Evolutionary conservation across 2,329 filamentous ascomycete genomes (phyloP).

Genomic region (Dothidotthia symphoricarpi): DNA sequence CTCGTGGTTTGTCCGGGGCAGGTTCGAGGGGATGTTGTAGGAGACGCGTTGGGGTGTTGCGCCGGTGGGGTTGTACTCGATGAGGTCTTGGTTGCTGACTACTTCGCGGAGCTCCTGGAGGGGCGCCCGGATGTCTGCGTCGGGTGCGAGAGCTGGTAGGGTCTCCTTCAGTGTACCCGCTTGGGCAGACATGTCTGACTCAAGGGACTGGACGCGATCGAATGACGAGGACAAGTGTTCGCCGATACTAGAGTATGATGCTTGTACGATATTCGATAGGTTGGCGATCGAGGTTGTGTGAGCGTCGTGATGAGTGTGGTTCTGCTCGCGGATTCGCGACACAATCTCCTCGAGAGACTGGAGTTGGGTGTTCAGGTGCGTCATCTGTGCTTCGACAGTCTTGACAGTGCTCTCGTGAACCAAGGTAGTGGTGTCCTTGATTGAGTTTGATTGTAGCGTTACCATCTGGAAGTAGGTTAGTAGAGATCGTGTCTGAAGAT

Average conservation of each 20-base stretch:
- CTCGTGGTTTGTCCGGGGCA: conserved; percentile 72
- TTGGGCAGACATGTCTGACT: conserved; percentile 63
- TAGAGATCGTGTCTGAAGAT: not conserved
- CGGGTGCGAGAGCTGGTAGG: conserved; percentile 58
- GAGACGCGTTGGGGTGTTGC: conserved; percentile 76
- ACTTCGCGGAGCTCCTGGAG: conserved; percentile 68
- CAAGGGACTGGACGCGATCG: conserved; percentile 66
- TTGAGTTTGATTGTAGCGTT: conserved; percentile 75
- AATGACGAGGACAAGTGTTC: conserved; percentile 68
- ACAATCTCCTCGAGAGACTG: conserved; percentile 88
- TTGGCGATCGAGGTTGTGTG: conserved; percentile 65
- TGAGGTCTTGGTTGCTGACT: conserved; percentile 63
- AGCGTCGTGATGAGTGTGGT: conserved; percentile 70
- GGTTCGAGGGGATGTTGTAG: conserved; percentile 75
- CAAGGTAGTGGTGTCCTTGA: conserved; percentile 78
- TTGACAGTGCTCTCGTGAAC: conserved; percentile 88
- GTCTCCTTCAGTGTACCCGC: conserved; percentile 58
- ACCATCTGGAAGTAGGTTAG: conserved; percentile 56
- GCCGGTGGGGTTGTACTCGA: conserved; percentile 82
- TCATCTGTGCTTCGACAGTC: conserved; percentile 86
- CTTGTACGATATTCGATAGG: conserved; percentile 67
- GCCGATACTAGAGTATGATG: conserved; percentile 70
- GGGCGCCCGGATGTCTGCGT: conserved; percentile 62
- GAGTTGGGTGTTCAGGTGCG: conserved; percentile 85
- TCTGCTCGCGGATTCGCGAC: conserved; percentile 74